Percentiles rank a stretch among this genome's conserved stretches.
phyloP scores from a whole-genome alignment of 148 eudicot species.

The Rhododendron ovatum region DNA sequence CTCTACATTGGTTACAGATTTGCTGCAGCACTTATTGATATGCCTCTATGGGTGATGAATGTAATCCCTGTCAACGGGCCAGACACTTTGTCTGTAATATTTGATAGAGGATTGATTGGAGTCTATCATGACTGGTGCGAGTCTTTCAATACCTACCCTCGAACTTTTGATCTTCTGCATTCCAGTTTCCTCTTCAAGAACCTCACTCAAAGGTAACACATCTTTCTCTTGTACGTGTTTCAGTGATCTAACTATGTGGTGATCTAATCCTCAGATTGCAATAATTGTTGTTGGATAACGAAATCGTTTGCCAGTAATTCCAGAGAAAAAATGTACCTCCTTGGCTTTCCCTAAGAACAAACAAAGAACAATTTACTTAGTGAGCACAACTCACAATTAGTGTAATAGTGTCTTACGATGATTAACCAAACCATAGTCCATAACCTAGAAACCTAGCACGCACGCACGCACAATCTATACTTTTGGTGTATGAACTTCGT shows the following conservation, averaged over 20 bases:
- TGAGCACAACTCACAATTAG: background rate
- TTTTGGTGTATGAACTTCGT: background rate
- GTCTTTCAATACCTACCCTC: slow-evolving; percentile 90
- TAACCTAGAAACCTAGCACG: background rate
- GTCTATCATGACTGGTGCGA: slow-evolving; percentile 97
- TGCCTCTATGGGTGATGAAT: slow-evolving; percentile 93
- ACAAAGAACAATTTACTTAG: background rate
- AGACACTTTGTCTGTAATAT: slow-evolving; percentile 73
- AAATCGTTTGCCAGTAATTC: background rate
- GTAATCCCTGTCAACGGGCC: slow-evolving; percentile 71
- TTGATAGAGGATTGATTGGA: slow-evolving; percentile 89
- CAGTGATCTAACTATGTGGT: background rate
- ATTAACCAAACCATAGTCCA: background rate
- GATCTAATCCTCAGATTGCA: background rate
- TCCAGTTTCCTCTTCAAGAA: slow-evolving; percentile 74
- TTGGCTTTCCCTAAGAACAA: background rate
- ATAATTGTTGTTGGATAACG: background rate
- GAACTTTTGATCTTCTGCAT: slow-evolving; percentile 85
- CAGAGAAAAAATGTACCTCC: background rate
- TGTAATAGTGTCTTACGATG: background rate
- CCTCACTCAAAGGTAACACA: slow-evolving; percentile 51
- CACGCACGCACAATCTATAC: background rate
- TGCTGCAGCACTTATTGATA: slow-evolving; percentile 68
- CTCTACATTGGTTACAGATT: slow-evolving; percentile 42
- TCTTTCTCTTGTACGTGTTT: background rate